Percentiles rank a stretch among this genome's conserved stretches.
Conservation (phyloP, 306 rosid genomes). For the Trichosanthes truncata region DNA sequence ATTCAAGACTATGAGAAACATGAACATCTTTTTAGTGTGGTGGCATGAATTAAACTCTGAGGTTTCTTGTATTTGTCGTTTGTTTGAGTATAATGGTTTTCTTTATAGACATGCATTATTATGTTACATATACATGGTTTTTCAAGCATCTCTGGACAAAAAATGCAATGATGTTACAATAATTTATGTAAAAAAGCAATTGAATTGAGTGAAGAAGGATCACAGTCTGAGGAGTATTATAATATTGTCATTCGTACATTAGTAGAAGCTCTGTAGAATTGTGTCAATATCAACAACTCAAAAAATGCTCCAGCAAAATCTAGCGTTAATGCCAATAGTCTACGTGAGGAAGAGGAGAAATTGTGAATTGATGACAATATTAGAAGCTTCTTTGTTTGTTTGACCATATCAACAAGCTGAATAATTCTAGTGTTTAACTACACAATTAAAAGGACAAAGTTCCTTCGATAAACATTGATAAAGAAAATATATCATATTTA, state of each 20-base stretch:
- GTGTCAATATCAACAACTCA: constrained; percentile 66
- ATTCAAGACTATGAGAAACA: no score
- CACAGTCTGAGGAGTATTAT: constrained; percentile 62
- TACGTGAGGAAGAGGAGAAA: constrained; percentile 17
- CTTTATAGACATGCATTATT: constrained; percentile 79
- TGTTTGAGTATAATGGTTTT: constrained; percentile 84
- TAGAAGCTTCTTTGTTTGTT: no score
- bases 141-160: constrained; percentile 88
- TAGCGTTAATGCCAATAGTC: constrained; percentile 32
- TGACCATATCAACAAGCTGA: no score
- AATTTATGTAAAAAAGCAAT: constrained; percentile 68
- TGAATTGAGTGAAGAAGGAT: constrained; percentile 90
- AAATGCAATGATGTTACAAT: constrained; percentile 76
- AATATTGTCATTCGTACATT: constrained; percentile 52
- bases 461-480: no score
- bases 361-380: no score
- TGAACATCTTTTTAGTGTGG: background rate
- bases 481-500: no score
- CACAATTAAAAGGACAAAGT: no score
- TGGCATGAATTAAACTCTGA: constrained; percentile 64
- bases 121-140: constrained; percentile 81
- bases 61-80: constrained; percentile 73
- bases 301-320: constrained; percentile 37
- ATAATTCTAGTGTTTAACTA: no score
- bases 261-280: constrained; percentile 65